These are phyloP conservation scores for Torrubiella hemipterigena DNA, from an alignment of 2,329 filamentous ascomycete genomes.

Conservation along the genomic window DNA sequence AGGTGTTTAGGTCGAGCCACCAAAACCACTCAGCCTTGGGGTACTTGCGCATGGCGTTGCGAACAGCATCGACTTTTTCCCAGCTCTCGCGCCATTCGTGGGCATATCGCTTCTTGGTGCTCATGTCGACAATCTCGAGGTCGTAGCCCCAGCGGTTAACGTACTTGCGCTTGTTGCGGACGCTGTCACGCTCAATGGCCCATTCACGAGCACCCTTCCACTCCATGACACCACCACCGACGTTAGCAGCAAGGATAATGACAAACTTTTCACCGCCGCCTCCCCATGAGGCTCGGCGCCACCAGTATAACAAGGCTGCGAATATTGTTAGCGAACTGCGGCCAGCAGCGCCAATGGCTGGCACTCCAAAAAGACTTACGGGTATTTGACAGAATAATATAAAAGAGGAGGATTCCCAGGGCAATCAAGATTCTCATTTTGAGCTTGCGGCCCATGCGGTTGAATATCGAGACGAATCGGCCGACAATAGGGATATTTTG, in stretches of 20 bases:
- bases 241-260: conserved; percentile 84
- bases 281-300: conserved; percentile 59
- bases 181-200: conserved; percentile 94
- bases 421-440: conserved; percentile 51
- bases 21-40: conserved; percentile 98
- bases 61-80: conserved; percentile 95
- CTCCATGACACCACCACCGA: conserved; percentile 96
- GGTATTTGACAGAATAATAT: conserved; percentile 58
- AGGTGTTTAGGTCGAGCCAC: conserved; percentile 97
- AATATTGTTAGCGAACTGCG: conserved; percentile 12
- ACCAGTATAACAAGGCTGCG: conserved; percentile 44
- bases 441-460: conserved; percentile 49
- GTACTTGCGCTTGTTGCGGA: conserved; percentile 90
- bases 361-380: conserved; percentile 42
- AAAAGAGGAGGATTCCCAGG: conserved; percentile 45
- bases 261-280: conserved; percentile 87
- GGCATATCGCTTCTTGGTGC: conserved; percentile 94
- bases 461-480: conserved; percentile 31
- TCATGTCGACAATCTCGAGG: conserved; percentile 94
- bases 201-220: conserved; percentile 97
- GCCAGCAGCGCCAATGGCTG: not conserved
- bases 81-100: conserved; percentile 99
- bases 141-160: conserved; percentile 84
- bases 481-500: conserved; percentile 32
- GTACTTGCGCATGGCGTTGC: conserved; percentile 82